Percentiles rank a stretch among this genome's conserved stretches.
phyloP scores from a whole-genome alignment of 495 filamentous ascomycete genomes.

The Tuber indicum region DNA sequence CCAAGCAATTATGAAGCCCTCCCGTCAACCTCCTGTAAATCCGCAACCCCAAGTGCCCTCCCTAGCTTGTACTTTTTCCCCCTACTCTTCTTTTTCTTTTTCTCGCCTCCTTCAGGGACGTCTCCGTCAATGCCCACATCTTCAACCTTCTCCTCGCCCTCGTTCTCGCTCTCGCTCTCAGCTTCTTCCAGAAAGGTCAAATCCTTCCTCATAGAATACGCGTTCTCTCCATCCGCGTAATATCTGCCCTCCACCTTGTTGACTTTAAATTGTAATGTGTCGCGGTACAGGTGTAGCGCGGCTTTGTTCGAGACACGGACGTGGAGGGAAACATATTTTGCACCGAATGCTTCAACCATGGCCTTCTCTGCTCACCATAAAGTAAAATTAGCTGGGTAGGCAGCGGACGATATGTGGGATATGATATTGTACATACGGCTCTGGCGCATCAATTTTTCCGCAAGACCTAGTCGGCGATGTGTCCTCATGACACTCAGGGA shows the following conservation, averaged over 20 bases:
- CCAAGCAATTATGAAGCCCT: slow-evolving; percentile 32
- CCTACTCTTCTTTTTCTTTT: slow-evolving; percentile 42
- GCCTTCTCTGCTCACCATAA: slow-evolving; percentile 61
- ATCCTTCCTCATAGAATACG: slow-evolving; percentile 86
- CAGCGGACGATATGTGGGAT: slow-evolving; percentile 9
- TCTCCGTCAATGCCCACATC: slow-evolving; percentile 52
- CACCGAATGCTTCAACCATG: slow-evolving; percentile 90
- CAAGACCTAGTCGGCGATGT: slow-evolving; percentile 80
- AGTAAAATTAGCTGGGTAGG: slow-evolving; percentile 2
- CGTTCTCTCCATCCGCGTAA: slow-evolving; percentile 97
- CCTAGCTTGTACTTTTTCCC: slow-evolving; percentile 69
- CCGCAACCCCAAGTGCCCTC: slow-evolving; percentile 69
- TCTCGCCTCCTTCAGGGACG: slow-evolving; percentile 46
- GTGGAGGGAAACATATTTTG: slow-evolving; percentile 88
- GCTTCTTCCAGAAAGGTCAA: slow-evolving; percentile 55
- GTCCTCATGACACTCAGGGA: slow-evolving; percentile 93
- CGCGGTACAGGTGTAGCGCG: slow-evolving; percentile 82
- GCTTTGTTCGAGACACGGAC: slow-evolving; percentile 90
- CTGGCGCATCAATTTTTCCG: slow-evolving; percentile 95
- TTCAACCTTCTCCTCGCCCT: slow-evolving; percentile 44
- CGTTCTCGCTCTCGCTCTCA: slow-evolving; percentile 44
- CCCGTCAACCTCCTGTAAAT: slow-evolving; percentile 77
- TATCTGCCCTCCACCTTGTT: slow-evolving; percentile 89
- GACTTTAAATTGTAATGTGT: slow-evolving; percentile 84
- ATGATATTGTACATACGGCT: slow-evolving; percentile 60